These are phyloP conservation scores for Nitzschia palea DNA, from an alignment of 108 stramenopile genomes.

Conservation along the genomic window DNA sequence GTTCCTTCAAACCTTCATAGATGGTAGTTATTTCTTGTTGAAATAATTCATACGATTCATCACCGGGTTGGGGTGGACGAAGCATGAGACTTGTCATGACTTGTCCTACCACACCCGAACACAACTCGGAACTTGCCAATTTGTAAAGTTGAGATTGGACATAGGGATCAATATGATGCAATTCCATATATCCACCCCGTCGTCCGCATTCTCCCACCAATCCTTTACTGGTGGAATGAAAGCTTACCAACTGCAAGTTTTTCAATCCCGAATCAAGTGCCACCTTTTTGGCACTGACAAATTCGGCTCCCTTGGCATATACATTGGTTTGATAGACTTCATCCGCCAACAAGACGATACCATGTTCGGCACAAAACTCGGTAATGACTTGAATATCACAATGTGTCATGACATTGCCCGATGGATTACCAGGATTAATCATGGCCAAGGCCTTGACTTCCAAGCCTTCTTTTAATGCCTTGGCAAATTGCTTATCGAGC, in stretches of 20 bases:
- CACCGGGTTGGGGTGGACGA: constrained; percentile 72
- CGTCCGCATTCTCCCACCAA: constrained; percentile 94
- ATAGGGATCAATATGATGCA: constrained; percentile 81
- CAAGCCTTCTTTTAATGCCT: constrained; percentile 64
- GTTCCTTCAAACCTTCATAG: constrained; percentile 76
- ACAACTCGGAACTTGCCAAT: constrained; percentile 83
- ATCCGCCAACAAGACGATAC: constrained; percentile 88
- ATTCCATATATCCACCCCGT: constrained; percentile 93
- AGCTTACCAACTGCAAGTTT: constrained; percentile 85
- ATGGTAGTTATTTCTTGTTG: constrained; percentile 63
- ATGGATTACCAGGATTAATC: constrained; percentile 98
- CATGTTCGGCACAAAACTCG: constrained; percentile 73
- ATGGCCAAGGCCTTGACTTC: constrained; percentile 80
- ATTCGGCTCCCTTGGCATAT: constrained; percentile 68
- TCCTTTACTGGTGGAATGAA: constrained; percentile 93
- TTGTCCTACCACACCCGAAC: constrained; percentile 88
- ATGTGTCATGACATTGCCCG: constrained; percentile 80
- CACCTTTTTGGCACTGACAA: constrained; percentile 80
- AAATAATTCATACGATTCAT: constrained; percentile 74
- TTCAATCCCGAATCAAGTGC: constrained; percentile 54
- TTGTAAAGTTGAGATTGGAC: constrained; percentile 91
- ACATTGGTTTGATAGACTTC: constrained; percentile 96
- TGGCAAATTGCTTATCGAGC: constrained; percentile 57
- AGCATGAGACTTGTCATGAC: constrained; percentile 92
- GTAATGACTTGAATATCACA: constrained; percentile 80